phyloP scores from a whole-genome alignment of 345 rosid genomes.

The Lumnitzera racemosa region DNA sequence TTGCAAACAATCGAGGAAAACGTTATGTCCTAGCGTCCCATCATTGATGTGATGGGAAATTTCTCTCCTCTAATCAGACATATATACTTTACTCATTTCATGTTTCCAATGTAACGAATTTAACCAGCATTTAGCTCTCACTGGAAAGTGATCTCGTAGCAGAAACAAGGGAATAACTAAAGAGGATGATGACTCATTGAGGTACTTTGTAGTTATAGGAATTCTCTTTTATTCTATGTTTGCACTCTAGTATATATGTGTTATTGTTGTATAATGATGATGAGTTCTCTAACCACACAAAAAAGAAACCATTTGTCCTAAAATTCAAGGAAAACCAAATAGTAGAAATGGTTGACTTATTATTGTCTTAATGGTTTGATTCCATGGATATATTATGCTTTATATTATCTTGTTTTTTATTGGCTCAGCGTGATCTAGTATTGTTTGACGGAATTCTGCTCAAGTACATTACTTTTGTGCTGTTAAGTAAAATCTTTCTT shows the following conservation, averaged over 20 bases:
- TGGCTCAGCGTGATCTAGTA: no score
- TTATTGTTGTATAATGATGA: conserved; percentile 45
- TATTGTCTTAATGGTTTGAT: no score
- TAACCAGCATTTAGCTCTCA: conserved; percentile 10
- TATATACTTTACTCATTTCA: conserved; percentile 27
- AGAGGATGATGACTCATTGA: conserved; percentile 54
- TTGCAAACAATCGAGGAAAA: conserved; percentile 65
- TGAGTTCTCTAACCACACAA: conserved; percentile 92
- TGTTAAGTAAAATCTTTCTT: no score
- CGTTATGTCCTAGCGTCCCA: conserved; percentile 50
- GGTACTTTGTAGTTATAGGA: conserved; percentile 32
- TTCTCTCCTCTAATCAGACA: conserved; percentile 89
- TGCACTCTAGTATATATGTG: conserved; percentile 7
- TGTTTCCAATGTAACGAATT: background rate
- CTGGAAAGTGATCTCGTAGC: conserved; percentile 36
- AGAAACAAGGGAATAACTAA: conserved; percentile 53
- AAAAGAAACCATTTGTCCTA: conserved; percentile 47
- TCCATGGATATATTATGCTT: no score
- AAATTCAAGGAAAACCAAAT: conserved; percentile 51
- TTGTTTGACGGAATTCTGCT: no score
- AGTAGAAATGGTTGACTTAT: conserved; percentile 65
- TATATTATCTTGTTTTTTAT: no score
- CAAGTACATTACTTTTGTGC: no score
- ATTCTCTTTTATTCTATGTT: conserved; percentile 5
- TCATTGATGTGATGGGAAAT: conserved; percentile 93